These are phyloP conservation scores for Globomyces sp. DNA, from an alignment of 371 early-diverging fungal species.

Conservation along the genomic window DNA sequence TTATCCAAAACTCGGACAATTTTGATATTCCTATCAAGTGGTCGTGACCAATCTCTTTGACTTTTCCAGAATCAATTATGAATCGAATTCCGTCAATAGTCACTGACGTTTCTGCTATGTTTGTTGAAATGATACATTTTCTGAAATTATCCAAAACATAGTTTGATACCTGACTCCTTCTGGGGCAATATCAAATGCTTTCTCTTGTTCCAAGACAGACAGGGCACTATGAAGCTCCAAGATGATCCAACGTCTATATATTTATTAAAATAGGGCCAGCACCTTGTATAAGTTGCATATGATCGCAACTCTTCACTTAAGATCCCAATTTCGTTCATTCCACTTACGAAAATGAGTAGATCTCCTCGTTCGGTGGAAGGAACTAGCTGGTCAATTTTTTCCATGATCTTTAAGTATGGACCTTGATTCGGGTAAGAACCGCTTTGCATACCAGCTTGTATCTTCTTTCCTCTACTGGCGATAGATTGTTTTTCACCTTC, in stretches of 20 bases:
- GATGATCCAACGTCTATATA: constrained; percentile 55
- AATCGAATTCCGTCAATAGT: constrained; percentile 75
- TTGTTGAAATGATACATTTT: constrained; percentile 82
- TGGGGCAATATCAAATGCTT: constrained; percentile 48
- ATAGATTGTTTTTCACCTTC: constrained; percentile 43
- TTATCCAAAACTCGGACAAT: constrained; percentile 61
- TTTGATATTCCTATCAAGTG: constrained; percentile 33
- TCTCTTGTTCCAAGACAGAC: constrained; percentile 81
- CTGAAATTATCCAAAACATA: constrained; percentile 28
- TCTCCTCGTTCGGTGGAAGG: constrained; percentile 65
- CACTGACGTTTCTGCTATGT: constrained; percentile 78
- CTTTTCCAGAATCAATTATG: constrained; percentile 73
- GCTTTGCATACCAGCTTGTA: constrained; percentile 43
- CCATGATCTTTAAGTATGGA: constrained; percentile 62
- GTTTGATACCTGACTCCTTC: constrained; percentile 24
- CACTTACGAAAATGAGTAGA: constrained; percentile 65
- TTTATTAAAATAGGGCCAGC: not conserved
- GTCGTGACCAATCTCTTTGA: constrained; percentile 68
- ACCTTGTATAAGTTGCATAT: constrained; percentile 43
- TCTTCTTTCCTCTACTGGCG: constrained; percentile 39
- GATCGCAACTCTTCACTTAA: constrained; percentile 48
- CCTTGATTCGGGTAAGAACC: constrained; percentile 21
- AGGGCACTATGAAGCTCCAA: constrained; percentile 76
- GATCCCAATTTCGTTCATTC: constrained; percentile 64
- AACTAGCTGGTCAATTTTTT: constrained; percentile 60